phyloP scores from a whole-genome alignment of 1,284 basidiomycete species.

The Moesziomyces sp. region DNA sequence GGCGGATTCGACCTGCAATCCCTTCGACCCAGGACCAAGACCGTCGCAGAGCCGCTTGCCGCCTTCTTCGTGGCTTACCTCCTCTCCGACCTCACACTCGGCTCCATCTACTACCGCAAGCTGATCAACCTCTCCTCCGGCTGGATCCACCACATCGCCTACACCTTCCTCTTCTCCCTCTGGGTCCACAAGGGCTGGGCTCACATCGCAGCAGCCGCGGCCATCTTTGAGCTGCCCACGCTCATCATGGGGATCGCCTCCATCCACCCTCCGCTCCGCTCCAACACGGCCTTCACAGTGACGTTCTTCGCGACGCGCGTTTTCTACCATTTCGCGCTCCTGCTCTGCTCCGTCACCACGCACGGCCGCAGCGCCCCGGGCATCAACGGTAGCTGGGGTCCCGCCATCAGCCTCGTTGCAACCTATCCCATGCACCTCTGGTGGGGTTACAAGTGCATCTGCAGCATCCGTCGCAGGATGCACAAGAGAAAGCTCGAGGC shows the following conservation, averaged over 20 bases:
- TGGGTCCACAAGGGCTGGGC: constrained; percentile 62
- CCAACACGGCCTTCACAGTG: constrained; percentile 64
- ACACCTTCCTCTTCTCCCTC: constrained; percentile 56
- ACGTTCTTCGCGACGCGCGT: constrained; percentile 64
- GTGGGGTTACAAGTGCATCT: constrained; percentile 66
- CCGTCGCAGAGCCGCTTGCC: constrained; percentile 53
- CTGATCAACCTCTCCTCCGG: constrained; percentile 64
- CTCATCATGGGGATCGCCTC: constrained; percentile 65
- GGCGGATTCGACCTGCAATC: constrained; percentile 54
- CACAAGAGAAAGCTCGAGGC: constrained; percentile 57
- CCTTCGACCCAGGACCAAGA: constrained; percentile 48
- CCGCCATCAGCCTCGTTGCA: constrained; percentile 42
- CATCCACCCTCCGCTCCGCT: constrained; percentile 59
- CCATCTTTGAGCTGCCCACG: constrained; percentile 65
- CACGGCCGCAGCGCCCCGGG: constrained; percentile 53
- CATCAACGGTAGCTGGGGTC: constrained; percentile 52
- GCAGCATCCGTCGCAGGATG: constrained; percentile 61
- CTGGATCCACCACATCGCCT: constrained; percentile 65
- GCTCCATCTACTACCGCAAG: constrained; percentile 63
- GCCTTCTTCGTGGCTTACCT: constrained; percentile 66
- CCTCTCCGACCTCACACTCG: constrained; percentile 58
- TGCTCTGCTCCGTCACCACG: constrained; percentile 44
- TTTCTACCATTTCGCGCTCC: constrained; percentile 60
- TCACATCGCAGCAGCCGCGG: constrained; percentile 54
- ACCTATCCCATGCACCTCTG: constrained; percentile 67